These are phyloP conservation scores for Penicillium coffeae DNA, from an alignment of 495 filamentous ascomycete species.

Conservation along the genomic window DNA sequence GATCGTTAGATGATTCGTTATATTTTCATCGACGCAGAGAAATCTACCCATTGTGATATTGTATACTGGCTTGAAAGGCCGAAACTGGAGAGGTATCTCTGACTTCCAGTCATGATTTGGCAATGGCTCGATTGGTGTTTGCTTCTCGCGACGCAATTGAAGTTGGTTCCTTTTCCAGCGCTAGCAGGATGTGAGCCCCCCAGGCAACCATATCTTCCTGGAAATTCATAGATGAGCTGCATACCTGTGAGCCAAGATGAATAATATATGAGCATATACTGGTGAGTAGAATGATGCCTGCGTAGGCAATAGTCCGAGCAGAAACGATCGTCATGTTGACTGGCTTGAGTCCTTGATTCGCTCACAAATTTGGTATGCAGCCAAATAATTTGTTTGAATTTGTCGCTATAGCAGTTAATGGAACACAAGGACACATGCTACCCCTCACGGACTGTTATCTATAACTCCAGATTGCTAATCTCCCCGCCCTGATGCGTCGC, in stretches of 20 bases:
- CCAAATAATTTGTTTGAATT: no score
- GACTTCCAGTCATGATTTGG: neutral
- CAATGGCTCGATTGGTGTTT: neutral
- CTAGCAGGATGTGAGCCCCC: neutral
- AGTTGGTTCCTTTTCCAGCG: neutral
- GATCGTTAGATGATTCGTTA: neutral
- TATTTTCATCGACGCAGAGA: neutral
- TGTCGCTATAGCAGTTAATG: no score
- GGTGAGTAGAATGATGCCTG: neutral
- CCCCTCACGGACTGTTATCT: no score
- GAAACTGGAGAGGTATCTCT: neutral
- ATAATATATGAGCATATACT: neutral
- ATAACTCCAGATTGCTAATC: neutral
- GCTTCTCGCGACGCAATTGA: neutral
- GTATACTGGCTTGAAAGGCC: slow-evolving; percentile 68
- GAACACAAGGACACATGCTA: no score
- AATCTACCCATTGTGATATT: slow-evolving; percentile 66
- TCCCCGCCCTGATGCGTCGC: neutral
- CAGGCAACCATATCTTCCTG: neutral
- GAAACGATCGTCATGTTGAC: no score
- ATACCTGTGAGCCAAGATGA: neutral
- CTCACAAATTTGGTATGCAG: no score
- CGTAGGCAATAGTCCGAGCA: neutral
- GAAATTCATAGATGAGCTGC: neutral
- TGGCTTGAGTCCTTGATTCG: no score